Evolutionary conservation across 1,284 basidiomycete species (phyloP).

Genomic region (Ceratobasidium sp.): DNA sequence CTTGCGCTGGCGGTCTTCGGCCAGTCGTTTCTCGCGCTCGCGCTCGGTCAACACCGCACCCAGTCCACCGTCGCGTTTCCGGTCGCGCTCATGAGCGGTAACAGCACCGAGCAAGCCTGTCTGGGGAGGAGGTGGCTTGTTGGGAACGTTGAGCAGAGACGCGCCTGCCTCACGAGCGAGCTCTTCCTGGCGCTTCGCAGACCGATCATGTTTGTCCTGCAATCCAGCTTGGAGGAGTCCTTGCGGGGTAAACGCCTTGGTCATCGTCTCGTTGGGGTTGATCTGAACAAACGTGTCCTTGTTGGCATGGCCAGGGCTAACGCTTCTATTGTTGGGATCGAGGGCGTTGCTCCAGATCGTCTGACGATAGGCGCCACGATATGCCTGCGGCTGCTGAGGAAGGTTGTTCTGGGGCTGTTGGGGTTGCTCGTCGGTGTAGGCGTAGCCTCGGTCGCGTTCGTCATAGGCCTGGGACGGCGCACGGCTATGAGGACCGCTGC

Average conservation of each 20-base stretch:
- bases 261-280: slow-evolving; percentile 76
- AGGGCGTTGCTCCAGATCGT: slow-evolving; percentile 86
- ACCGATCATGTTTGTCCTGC: slow-evolving; percentile 94
- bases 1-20: slow-evolving; percentile 91
- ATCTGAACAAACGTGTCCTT: slow-evolving; percentile 85
- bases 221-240: slow-evolving; percentile 94
- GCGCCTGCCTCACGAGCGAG: slow-evolving; percentile 89
- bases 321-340: slow-evolving; percentile 68
- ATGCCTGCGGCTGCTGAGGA: slow-evolving; percentile 30
- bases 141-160: slow-evolving; percentile 91
- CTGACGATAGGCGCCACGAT: slow-evolving; percentile 57
- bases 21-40: slow-evolving; percentile 89
- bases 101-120: slow-evolving; percentile 96
- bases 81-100: slow-evolving; percentile 92
- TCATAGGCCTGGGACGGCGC: slow-evolving; percentile 43
- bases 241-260: slow-evolving; percentile 93
- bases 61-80: slow-evolving; percentile 93
- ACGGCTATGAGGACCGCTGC: slow-evolving; percentile 32
- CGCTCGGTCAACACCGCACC: slow-evolving; percentile 95
- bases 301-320: slow-evolving; percentile 53
- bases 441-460: slow-evolving; percentile 30
- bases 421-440: slow-evolving; percentile 41
- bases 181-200: slow-evolving; percentile 94
- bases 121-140: slow-evolving; percentile 94
- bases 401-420: slow-evolving; percentile 45